Evolutionary conservation across 2,329 filamentous ascomycete species (phyloP).

Genomic region (Diaporthe sp.): DNA sequence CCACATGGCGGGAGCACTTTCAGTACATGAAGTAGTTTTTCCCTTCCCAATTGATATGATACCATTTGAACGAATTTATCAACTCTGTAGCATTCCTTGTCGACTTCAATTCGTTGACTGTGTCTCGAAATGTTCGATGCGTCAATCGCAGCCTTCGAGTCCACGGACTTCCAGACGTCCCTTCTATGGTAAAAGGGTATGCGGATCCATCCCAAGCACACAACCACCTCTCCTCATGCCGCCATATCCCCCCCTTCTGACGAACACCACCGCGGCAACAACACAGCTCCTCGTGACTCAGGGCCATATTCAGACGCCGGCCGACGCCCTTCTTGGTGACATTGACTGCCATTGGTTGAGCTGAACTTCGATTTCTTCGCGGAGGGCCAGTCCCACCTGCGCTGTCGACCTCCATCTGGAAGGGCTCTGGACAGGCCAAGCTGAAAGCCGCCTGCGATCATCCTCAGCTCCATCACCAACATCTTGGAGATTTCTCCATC

Average conservation of each 20-base stretch:
- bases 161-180: not conserved
- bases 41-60: not conserved
- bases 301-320: not conserved
- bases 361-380: no score
- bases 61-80: no score
- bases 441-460: not conserved
- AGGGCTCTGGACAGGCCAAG: not conserved
- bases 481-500: not conserved
- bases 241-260: slow-evolving; percentile 7
- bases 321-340: not conserved
- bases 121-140: not conserved
- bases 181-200: not conserved
- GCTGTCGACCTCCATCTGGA: not conserved
- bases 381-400: no score
- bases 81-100: not conserved
- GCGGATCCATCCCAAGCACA: slow-evolving; percentile 3
- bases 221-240: not conserved
- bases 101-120: not conserved
- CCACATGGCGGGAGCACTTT: no score
- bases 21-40: no score
- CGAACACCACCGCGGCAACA: not conserved
- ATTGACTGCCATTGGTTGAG: not conserved
- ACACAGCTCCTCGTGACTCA: not conserved
- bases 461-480: not conserved
- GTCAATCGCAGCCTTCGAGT: not conserved